Conservation (phyloP, 805 yeast genomes). For the Nakazawaea pomicola region DNA sequence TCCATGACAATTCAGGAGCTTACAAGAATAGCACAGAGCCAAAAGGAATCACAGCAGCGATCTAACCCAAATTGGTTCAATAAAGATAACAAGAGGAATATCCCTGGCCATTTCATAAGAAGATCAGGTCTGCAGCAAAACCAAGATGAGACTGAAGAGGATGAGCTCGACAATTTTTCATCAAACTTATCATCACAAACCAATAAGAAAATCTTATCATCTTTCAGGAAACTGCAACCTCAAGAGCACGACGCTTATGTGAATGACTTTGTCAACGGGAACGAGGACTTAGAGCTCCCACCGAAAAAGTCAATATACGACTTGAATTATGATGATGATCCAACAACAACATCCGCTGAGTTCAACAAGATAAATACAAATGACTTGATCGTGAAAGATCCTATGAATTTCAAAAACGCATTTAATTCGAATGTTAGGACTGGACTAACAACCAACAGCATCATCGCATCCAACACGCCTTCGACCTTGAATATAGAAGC, state of each 20-base stretch:
- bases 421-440: constrained; percentile 32
- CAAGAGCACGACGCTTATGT: constrained; percentile 18
- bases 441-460: constrained; percentile 14
- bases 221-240: constrained; percentile 7
- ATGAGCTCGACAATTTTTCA: constrained; percentile 8
- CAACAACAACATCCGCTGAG: constrained; percentile 32
- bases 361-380: constrained; percentile 14
- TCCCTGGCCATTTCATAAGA: constrained; percentile 44
- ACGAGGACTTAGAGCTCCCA: constrained; percentile 37
- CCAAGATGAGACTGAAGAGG: constrained; percentile 12
- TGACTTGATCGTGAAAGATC: constrained; percentile 34
- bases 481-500: not conserved
- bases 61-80: constrained; percentile 32
- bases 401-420: constrained; percentile 38
- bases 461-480: constrained; percentile 15
- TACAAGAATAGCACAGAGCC: constrained; percentile 14
- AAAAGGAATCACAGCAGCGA: constrained; percentile 4
- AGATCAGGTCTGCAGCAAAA: constrained; percentile 46
- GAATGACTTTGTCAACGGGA: constrained; percentile 32
- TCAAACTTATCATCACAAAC: constrained; percentile 22
- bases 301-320: constrained; percentile 49
- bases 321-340: constrained; percentile 35
- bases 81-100: constrained; percentile 38
- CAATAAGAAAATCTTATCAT: constrained; percentile 15
- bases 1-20: constrained; percentile 15